Percentiles rank a stretch among this genome's conserved stretches.
phyloP scores from a whole-genome alignment of 495 filamentous ascomycete genomes.

The Trichoderma parareesei region DNA sequence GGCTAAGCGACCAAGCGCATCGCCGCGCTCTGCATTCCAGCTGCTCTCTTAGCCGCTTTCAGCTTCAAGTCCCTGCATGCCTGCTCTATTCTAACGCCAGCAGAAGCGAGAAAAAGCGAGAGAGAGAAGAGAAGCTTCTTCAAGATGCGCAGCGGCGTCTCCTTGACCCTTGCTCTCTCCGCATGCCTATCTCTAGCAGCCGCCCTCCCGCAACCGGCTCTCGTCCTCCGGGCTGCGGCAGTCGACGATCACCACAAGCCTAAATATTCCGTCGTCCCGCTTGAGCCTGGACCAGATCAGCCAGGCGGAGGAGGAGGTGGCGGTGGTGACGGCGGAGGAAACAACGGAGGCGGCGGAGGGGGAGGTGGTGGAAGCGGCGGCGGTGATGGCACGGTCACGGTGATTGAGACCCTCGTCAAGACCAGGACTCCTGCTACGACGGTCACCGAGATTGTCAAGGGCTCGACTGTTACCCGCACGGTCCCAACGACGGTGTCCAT shows the following conservation, averaged over 20 bases:
- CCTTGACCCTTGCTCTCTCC: slow-evolving; percentile 10
- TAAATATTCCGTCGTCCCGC: slow-evolving; percentile 30
- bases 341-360: not conserved
- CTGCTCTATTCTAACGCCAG: not conserved
- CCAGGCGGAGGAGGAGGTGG: not conserved
- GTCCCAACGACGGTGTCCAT: slow-evolving; percentile 19
- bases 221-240: slow-evolving; percentile 16
- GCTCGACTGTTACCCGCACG: slow-evolving; percentile 18
- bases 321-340: not conserved
- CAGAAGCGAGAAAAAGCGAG: not conserved
- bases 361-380: slow-evolving; percentile 13
- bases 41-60: slow-evolving; percentile 6
- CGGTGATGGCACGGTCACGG: slow-evolving; percentile 15
- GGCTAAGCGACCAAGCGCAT: not conserved
- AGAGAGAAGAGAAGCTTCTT: not conserved
- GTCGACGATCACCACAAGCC: slow-evolving; percentile 5
- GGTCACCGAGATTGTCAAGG: slow-evolving; percentile 20
- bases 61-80: not conserved
- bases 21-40: slow-evolving; percentile 11
- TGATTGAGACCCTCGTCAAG: slow-evolving; percentile 20
- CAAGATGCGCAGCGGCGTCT: slow-evolving; percentile 13
- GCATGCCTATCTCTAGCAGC: slow-evolving; percentile 4
- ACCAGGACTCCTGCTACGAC: slow-evolving; percentile 22
- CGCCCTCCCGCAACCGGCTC: not conserved
- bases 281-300: slow-evolving; percentile 19